Percentiles rank a stretch among this genome's conserved stretches.
Conservation (phyloP, 179 eudicot species). For the Silene noctiflora region DNA sequence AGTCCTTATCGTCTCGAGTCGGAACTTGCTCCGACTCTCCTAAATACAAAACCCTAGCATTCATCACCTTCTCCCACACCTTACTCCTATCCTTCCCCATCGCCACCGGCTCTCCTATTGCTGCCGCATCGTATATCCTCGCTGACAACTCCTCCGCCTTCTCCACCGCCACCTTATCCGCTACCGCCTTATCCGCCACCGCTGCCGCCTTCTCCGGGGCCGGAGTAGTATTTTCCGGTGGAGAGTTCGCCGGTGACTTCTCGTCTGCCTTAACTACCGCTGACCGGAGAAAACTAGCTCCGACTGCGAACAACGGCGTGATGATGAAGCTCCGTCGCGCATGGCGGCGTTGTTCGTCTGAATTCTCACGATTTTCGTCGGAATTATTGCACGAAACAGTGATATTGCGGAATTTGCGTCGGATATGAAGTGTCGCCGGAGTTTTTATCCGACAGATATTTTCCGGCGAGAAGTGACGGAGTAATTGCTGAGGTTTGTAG, state of each 20-base stretch:
- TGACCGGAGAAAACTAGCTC: constrained; percentile 51
- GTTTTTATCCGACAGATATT: constrained; percentile 5
- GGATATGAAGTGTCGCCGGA: constrained; percentile 11
- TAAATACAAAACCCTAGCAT: constrained; percentile 74
- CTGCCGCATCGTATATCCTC: constrained; percentile 89
- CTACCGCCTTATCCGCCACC: constrained; percentile 34
- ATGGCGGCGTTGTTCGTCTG: constrained; percentile 21
- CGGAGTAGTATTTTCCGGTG: not conserved
- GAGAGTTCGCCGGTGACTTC: constrained; percentile 13
- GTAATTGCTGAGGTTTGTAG: constrained; percentile 15
- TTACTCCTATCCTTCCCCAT: constrained; percentile 87
- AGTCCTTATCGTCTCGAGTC: constrained; percentile 62
- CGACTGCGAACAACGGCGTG: constrained; percentile 55
- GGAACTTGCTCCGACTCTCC: constrained; percentile 98
- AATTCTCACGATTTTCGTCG: constrained; percentile 8
- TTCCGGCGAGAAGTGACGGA: constrained; percentile 18
- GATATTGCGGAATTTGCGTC: constrained; percentile 15
- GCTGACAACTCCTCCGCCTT: constrained; percentile 52
- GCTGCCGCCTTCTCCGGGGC: constrained; percentile 16
- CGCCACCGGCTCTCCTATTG: constrained; percentile 89
- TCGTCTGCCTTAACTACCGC: constrained; percentile 59
- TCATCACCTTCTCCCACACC: constrained; percentile 93
- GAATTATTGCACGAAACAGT: constrained; percentile 13
- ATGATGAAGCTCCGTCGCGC: constrained; percentile 53
- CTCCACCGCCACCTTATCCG: constrained; percentile 27